Evolutionary conservation across 202 grass and related monocot genomes (phyloP), one percentile per base, ranked within the genome.

Genomic region (Brachypodium distachyon): DNA sequence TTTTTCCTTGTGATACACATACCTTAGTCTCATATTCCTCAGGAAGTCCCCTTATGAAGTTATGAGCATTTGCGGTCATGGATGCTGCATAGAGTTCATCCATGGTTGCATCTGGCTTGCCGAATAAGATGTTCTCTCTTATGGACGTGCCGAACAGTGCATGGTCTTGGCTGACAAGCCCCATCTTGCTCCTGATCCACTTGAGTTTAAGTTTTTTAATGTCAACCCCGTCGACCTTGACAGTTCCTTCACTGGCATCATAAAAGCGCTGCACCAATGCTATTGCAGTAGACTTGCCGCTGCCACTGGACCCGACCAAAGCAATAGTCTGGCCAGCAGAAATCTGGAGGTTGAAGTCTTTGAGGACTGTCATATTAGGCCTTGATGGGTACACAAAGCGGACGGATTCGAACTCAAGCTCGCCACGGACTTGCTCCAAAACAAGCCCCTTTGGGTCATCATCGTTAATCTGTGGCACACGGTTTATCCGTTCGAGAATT

Each of bases 11-110:
- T 74, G 54, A 49, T 25, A 31, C 25, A 34, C 43, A 73, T 72
- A 94, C 95, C 95, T 89, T 99, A 18, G 96, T 99, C 14, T 99
- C 87, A 43, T 99, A 99, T 67, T 88, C 96, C 50, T 99, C 89
- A 3, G 96, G 96, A 57, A 99, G 89, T 28, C 87, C 77, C 54
- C 87, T 78, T 64, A 98, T 89, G 83, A 98, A 98, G 70, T 92
- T 92, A 62, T 98, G 96, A 71, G 96, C 96, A 70, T 99, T 99
- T 42, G 96, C 96, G 58, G 96, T 95, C 96, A 90, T 92, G 48
- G 96, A 87, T 19, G 96, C 91, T 26, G 91, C 91, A 69, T 99
- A 88, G 14, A 99, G 73, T 87, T 99, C 96, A 32, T 92, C 87
- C 83, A 78, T 72, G 43, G 91, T 90, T 13, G 96, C 96, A 52